phyloP scores from a whole-genome alignment of 2,329 filamentous ascomycete genomes.

The Fusarium sp. region DNA sequence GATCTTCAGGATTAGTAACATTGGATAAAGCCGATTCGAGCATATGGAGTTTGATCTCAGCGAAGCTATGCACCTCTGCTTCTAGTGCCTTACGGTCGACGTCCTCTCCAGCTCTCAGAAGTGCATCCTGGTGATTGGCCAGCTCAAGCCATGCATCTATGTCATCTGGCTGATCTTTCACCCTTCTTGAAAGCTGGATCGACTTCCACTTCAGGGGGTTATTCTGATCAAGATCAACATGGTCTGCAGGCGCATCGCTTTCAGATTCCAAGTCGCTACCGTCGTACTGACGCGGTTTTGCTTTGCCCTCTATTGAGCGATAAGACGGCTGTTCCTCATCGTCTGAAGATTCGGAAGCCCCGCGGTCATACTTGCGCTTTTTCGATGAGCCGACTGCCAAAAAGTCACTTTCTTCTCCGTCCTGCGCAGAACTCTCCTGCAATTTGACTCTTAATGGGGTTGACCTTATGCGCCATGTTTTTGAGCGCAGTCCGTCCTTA shows the following conservation, averaged over 20 bases:
- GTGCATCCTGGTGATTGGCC: slow-evolving; percentile 79
- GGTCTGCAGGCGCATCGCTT: slow-evolving; percentile 56
- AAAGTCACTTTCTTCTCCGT: slow-evolving; percentile 57
- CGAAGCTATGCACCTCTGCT: slow-evolving; percentile 74
- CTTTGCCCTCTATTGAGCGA: slow-evolving; percentile 72
- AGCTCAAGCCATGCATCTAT: slow-evolving; percentile 80
- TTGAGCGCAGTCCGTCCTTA: slow-evolving; percentile 61
- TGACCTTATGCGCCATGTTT: slow-evolving; percentile 52
- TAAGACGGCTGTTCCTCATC: slow-evolving; percentile 66
- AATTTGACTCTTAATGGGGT: slow-evolving; percentile 55
- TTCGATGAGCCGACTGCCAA: slow-evolving; percentile 57
- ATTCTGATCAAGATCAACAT: slow-evolving; percentile 49
- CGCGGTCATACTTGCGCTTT: slow-evolving; percentile 55
- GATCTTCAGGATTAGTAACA: slow-evolving; percentile 57
- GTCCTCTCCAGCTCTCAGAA: slow-evolving; percentile 65
- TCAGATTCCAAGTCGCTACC: slow-evolving; percentile 63
- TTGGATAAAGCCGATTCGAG: slow-evolving; percentile 80
- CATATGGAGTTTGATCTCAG: slow-evolving; percentile 82
- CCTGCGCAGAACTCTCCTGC: slow-evolving; percentile 37
- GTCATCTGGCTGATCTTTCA: slow-evolving; percentile 74
- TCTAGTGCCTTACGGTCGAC: slow-evolving; percentile 59
- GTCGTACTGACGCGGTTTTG: slow-evolving; percentile 60
- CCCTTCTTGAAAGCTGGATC: slow-evolving; percentile 69
- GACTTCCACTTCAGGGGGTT: slow-evolving; percentile 65
- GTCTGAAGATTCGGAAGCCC: slow-evolving; percentile 55